Percentiles rank a stretch among this genome's conserved stretches.
These are phyloP conservation scores for Eucalyptus marginata DNA, from an alignment of 345 rosid species.

Conservation along the genomic window DNA sequence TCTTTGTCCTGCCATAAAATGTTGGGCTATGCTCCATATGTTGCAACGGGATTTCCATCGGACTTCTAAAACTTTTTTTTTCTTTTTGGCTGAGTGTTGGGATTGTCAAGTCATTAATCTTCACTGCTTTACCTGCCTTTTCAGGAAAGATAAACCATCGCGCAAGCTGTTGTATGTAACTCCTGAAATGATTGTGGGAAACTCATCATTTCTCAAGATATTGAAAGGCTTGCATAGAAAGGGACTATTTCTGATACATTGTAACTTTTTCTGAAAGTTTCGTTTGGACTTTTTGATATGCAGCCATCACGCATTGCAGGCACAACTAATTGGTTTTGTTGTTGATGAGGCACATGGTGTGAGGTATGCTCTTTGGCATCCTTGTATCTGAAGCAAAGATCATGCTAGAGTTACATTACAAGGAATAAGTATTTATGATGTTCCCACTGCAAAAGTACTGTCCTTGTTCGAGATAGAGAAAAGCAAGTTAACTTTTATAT, in stretches of 20 bases:
- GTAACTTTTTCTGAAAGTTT: not conserved
- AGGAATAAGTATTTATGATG: not conserved
- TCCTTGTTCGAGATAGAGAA: not conserved
- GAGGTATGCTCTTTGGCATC: slow-evolving; percentile 29
- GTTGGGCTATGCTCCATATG: not conserved
- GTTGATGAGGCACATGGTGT: slow-evolving; percentile 95
- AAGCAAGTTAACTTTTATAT: not conserved
- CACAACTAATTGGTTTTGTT: slow-evolving; percentile 69
- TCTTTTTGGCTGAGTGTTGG: not conserved
- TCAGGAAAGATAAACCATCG: slow-evolving; percentile 41
- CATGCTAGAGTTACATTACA: not conserved
- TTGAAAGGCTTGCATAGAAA: slow-evolving; percentile 50
- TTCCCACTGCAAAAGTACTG: not conserved
- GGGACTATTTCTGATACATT: slow-evolving; percentile 16
- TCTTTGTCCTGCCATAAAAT: not conserved
- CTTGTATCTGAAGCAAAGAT: not conserved
- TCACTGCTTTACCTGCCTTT: not conserved
- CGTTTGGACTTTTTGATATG: not conserved
- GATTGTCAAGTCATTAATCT: not conserved
- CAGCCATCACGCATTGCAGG: slow-evolving; percentile 13
- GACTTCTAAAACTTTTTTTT: not conserved
- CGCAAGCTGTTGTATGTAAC: slow-evolving; percentile 87
- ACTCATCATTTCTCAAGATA: slow-evolving; percentile 41
- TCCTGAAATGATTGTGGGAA: slow-evolving; percentile 84
- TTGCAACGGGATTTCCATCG: accelerated